Percentiles rank a stretch among this genome's conserved stretches.
phyloP scores from a whole-genome alignment of 108 stramenopile species.

The Skeletonema menzelii region DNA sequence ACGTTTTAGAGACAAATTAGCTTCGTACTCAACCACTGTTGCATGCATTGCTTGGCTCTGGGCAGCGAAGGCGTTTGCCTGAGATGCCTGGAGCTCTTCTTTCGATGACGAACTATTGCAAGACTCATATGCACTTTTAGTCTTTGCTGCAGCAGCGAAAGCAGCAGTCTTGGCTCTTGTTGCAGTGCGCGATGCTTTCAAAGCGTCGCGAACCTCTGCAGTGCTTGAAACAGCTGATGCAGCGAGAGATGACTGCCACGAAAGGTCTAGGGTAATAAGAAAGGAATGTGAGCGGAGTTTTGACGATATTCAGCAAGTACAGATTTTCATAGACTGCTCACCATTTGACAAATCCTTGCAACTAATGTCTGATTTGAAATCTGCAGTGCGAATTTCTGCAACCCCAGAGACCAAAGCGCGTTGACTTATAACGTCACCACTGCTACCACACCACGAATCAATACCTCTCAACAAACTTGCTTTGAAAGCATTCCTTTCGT shows the following conservation, averaged over 20 bases:
- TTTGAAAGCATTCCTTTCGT: constrained; percentile 50
- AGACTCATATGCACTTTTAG: constrained; percentile 52
- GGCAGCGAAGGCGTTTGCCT: constrained; percentile 65
- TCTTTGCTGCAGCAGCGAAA: constrained; percentile 58
- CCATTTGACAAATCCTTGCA: constrained; percentile 66
- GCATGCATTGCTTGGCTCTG: constrained; percentile 88
- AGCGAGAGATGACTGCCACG: constrained; percentile 84
- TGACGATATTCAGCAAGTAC: not conserved
- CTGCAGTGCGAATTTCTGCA: constrained; percentile 57
- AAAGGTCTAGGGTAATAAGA: constrained; percentile 51
- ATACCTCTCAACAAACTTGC: constrained; percentile 67
- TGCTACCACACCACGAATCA: constrained; percentile 80
- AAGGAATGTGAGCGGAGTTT: not conserved
- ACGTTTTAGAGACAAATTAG: constrained; percentile 69
- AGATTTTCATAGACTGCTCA: constrained; percentile 32
- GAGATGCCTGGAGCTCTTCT: constrained; percentile 69
- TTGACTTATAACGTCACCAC: constrained; percentile 75
- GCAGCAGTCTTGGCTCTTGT: constrained; percentile 48
- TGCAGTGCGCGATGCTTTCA: constrained; percentile 71
- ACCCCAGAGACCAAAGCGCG: constrained; percentile 74
- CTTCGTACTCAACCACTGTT: constrained; percentile 86
- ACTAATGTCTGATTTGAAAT: constrained; percentile 52
- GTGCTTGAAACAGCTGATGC: constrained; percentile 74
- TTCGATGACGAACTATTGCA: constrained; percentile 42
- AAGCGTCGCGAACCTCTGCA: constrained; percentile 73